Evolutionary conservation across 176 grass and related monocot genomes (phyloP).

Genomic region (Aegilops sharonensis): DNA sequence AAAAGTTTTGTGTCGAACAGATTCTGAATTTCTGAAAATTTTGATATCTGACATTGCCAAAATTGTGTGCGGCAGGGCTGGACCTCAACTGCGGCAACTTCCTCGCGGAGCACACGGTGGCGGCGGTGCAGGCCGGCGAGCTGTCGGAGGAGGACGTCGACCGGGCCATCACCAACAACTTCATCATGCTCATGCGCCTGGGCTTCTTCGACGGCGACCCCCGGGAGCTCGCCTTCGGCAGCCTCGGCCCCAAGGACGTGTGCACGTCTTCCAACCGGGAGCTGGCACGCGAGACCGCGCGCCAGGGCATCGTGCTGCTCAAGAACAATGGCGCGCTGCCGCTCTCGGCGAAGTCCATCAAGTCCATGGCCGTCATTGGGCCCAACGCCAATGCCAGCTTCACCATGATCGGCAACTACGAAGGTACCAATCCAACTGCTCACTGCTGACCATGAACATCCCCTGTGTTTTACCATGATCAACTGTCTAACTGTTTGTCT

Average conservation of each 20-base stretch:
- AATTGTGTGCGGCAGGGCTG: conserved; percentile 43
- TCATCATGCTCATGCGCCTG: conserved; percentile 73
- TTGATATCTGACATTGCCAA: neutral
- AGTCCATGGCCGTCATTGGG: conserved; percentile 81
- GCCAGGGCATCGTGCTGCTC: conserved; percentile 94
- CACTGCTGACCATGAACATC: neutral
- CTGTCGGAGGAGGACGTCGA: conserved; percentile 62
- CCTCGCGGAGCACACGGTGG: conserved; percentile 58
- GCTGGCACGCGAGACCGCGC: conserved; percentile 70
- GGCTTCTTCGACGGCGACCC: conserved; percentile 96
- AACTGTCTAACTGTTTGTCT: neutral
- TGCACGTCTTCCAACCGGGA: conserved; percentile 76
- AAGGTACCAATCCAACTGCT: conserved; percentile 32
- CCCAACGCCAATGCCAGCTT: conserved; percentile 92
- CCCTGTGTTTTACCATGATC: too few species aligned
- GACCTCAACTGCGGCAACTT: conserved; percentile 91
- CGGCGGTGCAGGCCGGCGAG: conserved; percentile 69
- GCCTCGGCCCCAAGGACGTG: conserved; percentile 70
- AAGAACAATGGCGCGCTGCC: conserved; percentile 75
- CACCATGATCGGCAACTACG: conserved; percentile 98
- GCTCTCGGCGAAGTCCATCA: conserved; percentile 50
- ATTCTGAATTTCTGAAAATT: neutral
- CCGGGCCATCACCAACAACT: conserved; percentile 84
- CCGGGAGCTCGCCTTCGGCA: conserved; percentile 55
- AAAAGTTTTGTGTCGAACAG: neutral